phyloP scores from a whole-genome alignment of 352 stramenopile species.

The Globisporangium okanoganense region DNA sequence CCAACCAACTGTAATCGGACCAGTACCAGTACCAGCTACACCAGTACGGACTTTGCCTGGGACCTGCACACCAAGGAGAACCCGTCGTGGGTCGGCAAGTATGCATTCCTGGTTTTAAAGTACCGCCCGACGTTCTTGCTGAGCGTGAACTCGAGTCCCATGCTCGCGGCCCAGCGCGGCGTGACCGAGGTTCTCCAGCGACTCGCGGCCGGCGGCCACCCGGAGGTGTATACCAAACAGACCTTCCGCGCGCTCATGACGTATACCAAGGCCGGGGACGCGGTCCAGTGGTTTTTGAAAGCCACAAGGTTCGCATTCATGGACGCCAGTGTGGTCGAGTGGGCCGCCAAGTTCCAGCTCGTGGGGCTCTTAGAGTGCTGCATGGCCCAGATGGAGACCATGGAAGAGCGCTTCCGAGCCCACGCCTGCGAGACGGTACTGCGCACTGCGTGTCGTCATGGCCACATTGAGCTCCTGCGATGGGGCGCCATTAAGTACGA shows the following conservation, averaged over 20 bases:
- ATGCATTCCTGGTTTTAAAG: slow-evolving; percentile 19
- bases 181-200: slow-evolving; percentile 24
- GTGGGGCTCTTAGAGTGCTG: slow-evolving; percentile 25
- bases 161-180: slow-evolving; percentile 30
- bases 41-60: slow-evolving; percentile 25
- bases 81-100: slow-evolving; percentile 23
- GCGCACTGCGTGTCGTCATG: slow-evolving; percentile 25
- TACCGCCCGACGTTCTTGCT: slow-evolving; percentile 21
- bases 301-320: slow-evolving; percentile 17
- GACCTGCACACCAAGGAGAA: slow-evolving; percentile 26
- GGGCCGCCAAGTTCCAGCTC: slow-evolving; percentile 31
- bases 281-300: slow-evolving; percentile 31
- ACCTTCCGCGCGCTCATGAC: slow-evolving; percentile 27
- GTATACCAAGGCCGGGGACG: slow-evolving; percentile 29
- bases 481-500: slow-evolving; percentile 20
- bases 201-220: slow-evolving; percentile 21
- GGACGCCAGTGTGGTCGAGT: slow-evolving; percentile 24
- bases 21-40: no score
- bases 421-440: slow-evolving; percentile 30
- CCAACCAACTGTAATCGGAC: neutral
- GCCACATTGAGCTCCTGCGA: slow-evolving; percentile 29
- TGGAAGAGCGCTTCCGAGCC: slow-evolving; percentile 20
- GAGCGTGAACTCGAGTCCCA: slow-evolving; percentile 26
- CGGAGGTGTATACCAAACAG: slow-evolving; percentile 30
- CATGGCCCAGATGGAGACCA: slow-evolving; percentile 20